These are phyloP conservation scores for Colletotrichum sp. DNA, from an alignment of 2,329 filamentous ascomycete genomes.

Conservation along the genomic window DNA sequence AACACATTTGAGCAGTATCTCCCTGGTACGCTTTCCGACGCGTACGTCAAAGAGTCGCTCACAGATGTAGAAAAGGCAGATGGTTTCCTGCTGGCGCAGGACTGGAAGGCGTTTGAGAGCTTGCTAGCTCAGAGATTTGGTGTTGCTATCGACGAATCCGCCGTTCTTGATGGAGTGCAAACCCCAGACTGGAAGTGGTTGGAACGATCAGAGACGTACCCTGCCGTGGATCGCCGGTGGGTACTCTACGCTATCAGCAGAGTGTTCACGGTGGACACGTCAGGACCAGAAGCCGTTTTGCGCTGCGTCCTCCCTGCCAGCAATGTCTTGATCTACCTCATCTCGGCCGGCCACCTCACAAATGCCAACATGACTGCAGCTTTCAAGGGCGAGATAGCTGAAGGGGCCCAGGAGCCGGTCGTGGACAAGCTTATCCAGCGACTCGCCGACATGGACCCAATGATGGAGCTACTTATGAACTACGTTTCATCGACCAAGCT, in stretches of 20 bases:
- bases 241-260: slow-evolving; percentile 67
- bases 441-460: slow-evolving; percentile 70
- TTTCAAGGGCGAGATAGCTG: slow-evolving; percentile 54
- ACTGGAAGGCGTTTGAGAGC: slow-evolving; percentile 55
- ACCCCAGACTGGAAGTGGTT: slow-evolving; percentile 58
- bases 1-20: slow-evolving; percentile 34
- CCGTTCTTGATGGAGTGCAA: slow-evolving; percentile 21
- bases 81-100: slow-evolving; percentile 47
- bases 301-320: slow-evolving; percentile 53
- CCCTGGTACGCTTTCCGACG: slow-evolving; percentile 56
- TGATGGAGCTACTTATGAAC: slow-evolving; percentile 69
- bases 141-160: slow-evolving; percentile 22
- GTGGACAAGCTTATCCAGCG: slow-evolving; percentile 67
- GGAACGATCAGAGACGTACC: slow-evolving; percentile 46
- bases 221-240: slow-evolving; percentile 68
- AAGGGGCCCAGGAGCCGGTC: slow-evolving; percentile 39
- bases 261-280: slow-evolving; percentile 59
- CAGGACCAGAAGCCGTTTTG: slow-evolving; percentile 35
- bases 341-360: slow-evolving; percentile 65
- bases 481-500: slow-evolving; percentile 71
- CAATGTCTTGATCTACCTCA: slow-evolving; percentile 63
- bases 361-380: slow-evolving; percentile 63
- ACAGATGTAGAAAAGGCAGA: slow-evolving; percentile 53
- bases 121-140: slow-evolving; percentile 53
- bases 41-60: slow-evolving; percentile 52